These are phyloP conservation scores for Alternaria dauci DNA, from an alignment of 2,329 filamentous ascomycete species.

Conservation along the genomic window DNA sequence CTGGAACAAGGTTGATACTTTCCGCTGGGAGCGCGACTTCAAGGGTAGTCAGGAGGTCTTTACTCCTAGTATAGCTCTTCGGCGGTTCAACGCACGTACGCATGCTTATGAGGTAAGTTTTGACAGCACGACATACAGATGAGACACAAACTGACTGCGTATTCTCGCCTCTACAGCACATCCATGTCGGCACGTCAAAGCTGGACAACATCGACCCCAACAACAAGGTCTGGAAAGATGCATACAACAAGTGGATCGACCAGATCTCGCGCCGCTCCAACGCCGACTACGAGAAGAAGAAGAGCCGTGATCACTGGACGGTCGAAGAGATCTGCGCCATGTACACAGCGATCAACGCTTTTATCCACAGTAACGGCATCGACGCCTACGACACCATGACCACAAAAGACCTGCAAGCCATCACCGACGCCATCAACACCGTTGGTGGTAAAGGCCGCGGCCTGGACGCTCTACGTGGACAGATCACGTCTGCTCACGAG, in stretches of 20 bases:
- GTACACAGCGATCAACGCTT: constrained; percentile 9
- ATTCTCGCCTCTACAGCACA: background rate
- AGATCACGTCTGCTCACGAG: constrained; percentile 6
- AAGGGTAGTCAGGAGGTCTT: background rate
- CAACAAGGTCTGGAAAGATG: constrained; percentile 5
- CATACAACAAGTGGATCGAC: constrained; percentile 14
- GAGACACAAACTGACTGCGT: background rate
- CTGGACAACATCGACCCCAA: constrained; percentile 1
- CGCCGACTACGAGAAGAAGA: background rate
- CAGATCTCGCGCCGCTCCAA: constrained; percentile 12
- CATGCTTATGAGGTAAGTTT: background rate
- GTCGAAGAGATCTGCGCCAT: constrained; percentile 8
- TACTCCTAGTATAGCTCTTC: background rate
- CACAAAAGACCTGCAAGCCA: background rate
- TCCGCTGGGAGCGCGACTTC: constrained; percentile 3
- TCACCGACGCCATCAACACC: constrained; percentile 1
- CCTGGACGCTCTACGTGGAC: constrained; percentile 1
- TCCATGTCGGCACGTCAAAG: background rate
- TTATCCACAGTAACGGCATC: constrained; percentile 1
- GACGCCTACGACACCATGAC: constrained; percentile 4
- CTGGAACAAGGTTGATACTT: background rate
- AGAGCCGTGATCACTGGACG: constrained; percentile 3
- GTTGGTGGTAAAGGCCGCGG: background rate
- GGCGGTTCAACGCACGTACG: constrained; percentile 11
- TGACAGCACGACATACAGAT: background rate